Conservation (phyloP, 441 rosid genomes). For the Pelargonium fulgidum region DNA sequence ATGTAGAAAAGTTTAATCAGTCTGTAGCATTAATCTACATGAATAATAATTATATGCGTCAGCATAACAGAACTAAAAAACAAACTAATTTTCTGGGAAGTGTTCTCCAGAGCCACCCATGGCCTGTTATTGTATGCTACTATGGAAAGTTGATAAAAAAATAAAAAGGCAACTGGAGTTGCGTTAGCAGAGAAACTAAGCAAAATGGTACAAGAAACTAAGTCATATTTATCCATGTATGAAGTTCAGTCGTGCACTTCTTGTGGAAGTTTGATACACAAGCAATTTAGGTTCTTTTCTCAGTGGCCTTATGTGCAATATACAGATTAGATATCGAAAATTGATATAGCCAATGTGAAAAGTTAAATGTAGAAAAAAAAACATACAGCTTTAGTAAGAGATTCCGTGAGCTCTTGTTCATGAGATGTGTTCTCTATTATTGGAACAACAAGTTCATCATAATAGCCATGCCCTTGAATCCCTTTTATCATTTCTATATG, state of each 20-base stretch:
- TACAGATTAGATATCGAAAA: background rate
- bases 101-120: no score
- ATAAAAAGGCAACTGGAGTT: background rate
- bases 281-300: background rate
- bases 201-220: background rate
- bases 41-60: background rate
- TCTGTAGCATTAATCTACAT: no score
- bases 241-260: no score
- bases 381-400: slow-evolving; percentile 83
- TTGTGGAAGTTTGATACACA: no score
- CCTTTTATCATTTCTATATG: slow-evolving; percentile 99
- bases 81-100: no score
- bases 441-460: slow-evolving; percentile 89
- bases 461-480: slow-evolving; percentile 91
- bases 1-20: slow-evolving; percentile 11
- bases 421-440: slow-evolving; percentile 92
- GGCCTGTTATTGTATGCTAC: no score
- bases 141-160: no score
- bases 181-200: background rate
- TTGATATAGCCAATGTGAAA: background rate
- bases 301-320: background rate
- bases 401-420: slow-evolving; percentile 84
- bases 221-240: background rate
- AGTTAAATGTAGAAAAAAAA: slow-evolving; percentile 4
- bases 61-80: no score